Evolutionary conservation across 2,329 filamentous ascomycete genomes (phyloP), one percentile per base, ranked within the genome.

Genomic region (Cordyceps militaris): DNA sequence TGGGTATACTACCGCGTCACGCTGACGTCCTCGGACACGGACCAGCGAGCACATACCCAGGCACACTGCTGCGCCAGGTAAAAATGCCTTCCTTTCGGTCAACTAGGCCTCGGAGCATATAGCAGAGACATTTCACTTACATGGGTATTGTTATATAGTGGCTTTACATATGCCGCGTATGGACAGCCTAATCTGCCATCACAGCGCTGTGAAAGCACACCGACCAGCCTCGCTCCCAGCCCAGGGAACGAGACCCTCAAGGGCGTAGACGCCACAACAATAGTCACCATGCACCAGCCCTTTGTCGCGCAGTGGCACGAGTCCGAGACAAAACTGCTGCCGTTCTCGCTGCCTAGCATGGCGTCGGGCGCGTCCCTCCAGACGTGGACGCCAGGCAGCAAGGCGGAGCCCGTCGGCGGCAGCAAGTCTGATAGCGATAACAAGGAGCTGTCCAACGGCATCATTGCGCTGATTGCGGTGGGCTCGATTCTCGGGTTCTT

Each of bases 61-160:
- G 52, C 52, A 24, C 8, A 32, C 26, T 55, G 52, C 28, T 55
- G 52, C 42, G 40, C 52, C 11, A 55, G 52, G 40, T 55, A 54
- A 26, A 32, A 43, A 4, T 7, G 38, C 19, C 10, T 8, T 16
- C n/a, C 16, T 43, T 8, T 16, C 23, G 6, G 49, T 38, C 6
- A 43, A 44, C 14, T 3, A 9, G 21, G 14, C n/a, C 14, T 2
- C 14, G 19, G 10, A 7, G 1, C 3, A 34, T 23, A 1, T n/a
- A 34, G 32, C 30, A 43, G 28, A 34, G 19, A 34, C 11, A 4
- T 34, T 44, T 16, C 8, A 14, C 50, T 53, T 28, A 53, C 50
- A 32, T 16, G 9, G 3, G 40, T 30, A 16, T 34, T n/a, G 11
- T 28, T n/a, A 9, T 28, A 21, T 10, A 53, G 50, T 43, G 50